These are phyloP conservation scores for Pelargonium australe DNA, from an alignment of 441 rosid genomes.

Conservation along the genomic window DNA sequence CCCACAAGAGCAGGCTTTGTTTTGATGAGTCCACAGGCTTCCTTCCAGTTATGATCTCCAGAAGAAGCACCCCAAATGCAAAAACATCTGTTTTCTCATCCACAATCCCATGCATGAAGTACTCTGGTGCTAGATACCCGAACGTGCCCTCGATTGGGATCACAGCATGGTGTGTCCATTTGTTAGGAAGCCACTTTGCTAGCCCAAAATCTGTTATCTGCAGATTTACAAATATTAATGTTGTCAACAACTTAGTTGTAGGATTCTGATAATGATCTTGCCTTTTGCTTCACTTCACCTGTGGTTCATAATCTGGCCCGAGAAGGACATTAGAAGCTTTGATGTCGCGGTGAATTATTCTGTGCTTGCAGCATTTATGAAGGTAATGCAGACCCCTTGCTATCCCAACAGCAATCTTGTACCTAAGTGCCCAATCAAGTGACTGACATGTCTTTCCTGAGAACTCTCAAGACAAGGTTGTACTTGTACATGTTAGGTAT, in stretches of 20 bases:
- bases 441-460: constrained; percentile 34
- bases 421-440: constrained; percentile 63
- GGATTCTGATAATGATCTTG: background rate
- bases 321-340: constrained; percentile 91
- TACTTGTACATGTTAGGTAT: no score
- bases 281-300: constrained; percentile 32
- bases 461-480: background rate
- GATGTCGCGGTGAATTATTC: constrained; percentile 90
- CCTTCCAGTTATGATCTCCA: constrained; percentile 77
- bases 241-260: background rate
- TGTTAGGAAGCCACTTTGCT: constrained; percentile 91
- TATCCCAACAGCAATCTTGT: constrained; percentile 71
- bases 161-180: constrained; percentile 88
- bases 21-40: constrained; percentile 69
- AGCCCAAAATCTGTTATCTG: constrained; percentile 92
- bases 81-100: constrained; percentile 90
- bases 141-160: constrained; percentile 90
- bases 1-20: constrained; percentile 84
- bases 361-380: constrained; percentile 77
- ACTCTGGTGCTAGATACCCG: constrained; percentile 91
- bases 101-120: constrained; percentile 87
- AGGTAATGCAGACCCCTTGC: constrained; percentile 84
- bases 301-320: constrained; percentile 81
- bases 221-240: background rate
- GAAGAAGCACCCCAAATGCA: constrained; percentile 79